phyloP scores from a whole-genome alignment of 306 rosid species.

The Quercus suber region DNA sequence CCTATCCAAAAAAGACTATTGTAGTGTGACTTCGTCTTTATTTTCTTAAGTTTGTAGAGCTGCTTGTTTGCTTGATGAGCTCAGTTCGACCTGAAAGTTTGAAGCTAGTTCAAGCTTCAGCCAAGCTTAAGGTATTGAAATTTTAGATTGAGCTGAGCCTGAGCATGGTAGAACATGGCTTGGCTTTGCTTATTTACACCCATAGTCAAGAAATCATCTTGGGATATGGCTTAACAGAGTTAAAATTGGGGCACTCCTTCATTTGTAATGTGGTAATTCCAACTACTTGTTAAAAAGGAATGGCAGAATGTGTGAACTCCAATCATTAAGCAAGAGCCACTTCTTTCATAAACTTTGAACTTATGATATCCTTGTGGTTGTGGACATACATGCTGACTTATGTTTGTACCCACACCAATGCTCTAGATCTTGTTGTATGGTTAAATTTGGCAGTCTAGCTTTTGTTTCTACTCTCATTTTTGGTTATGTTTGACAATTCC shows the following conservation, averaged over 20 bases:
- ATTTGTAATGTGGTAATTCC: neutral
- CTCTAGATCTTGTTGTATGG: neutral
- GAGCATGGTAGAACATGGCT: too few relatives aligned
- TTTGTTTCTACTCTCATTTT: neutral
- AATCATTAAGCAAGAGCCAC: neutral
- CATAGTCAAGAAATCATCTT: neutral
- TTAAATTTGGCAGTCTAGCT: slow-evolving; percentile 4
- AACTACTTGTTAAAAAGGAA: neutral
- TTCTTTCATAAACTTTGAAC: neutral
- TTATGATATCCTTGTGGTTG: neutral
- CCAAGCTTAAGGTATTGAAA: too few relatives aligned
- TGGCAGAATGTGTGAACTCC: neutral
- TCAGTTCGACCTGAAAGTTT: too few relatives aligned
- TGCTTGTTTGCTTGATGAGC: too few relatives aligned
- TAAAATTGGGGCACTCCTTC: neutral
- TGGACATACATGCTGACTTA: neutral
- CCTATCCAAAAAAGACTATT: too few relatives aligned
- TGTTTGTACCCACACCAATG: neutral
- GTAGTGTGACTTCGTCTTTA: too few relatives aligned
- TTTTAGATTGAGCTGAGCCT: too few relatives aligned
- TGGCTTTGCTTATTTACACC: too few relatives aligned
- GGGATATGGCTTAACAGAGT: neutral
- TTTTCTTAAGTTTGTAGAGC: too few relatives aligned
- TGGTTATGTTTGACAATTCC: neutral
- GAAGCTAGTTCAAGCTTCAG: too few relatives aligned